Evolutionary conservation across 352 stramenopile species (phyloP).

Genomic region (Elongisporangium senticosum): DNA sequence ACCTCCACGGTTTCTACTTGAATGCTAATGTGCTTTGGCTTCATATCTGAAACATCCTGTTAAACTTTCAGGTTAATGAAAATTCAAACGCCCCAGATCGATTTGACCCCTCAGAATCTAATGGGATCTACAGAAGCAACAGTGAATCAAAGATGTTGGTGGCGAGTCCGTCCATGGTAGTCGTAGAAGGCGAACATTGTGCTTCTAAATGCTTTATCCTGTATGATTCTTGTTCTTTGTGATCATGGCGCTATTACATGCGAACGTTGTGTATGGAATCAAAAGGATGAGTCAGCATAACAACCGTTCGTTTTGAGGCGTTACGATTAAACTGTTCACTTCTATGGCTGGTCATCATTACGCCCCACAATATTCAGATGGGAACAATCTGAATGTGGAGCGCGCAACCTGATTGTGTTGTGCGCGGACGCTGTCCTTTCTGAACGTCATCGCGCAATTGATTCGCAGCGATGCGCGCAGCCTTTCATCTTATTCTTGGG

Average conservation of each 20-base stretch:
- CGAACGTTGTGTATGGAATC: background rate
- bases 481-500: background rate
- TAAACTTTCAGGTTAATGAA: slow-evolving; percentile 1
- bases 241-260: background rate
- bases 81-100: background rate
- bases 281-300: background rate
- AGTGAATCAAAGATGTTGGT: background rate
- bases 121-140: background rate
- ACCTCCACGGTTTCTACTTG: background rate
- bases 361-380: background rate
- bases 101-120: background rate
- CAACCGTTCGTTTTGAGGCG: background rate
- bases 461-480: background rate
- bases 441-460: background rate
- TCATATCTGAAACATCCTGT: background rate
- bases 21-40: background rate
- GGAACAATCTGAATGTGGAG: background rate
- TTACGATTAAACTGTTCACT: background rate
- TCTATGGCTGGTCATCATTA: background rate
- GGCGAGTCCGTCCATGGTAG: background rate
- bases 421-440: background rate
- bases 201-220: background rate
- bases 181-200: background rate
- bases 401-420: background rate
- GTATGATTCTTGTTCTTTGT: background rate